Percentiles rank a stretch among this genome's conserved stretches.
phyloP scores from a whole-genome alignment of 805 yeast genomes.

The Zygosaccharomyces siamensis region DNA sequence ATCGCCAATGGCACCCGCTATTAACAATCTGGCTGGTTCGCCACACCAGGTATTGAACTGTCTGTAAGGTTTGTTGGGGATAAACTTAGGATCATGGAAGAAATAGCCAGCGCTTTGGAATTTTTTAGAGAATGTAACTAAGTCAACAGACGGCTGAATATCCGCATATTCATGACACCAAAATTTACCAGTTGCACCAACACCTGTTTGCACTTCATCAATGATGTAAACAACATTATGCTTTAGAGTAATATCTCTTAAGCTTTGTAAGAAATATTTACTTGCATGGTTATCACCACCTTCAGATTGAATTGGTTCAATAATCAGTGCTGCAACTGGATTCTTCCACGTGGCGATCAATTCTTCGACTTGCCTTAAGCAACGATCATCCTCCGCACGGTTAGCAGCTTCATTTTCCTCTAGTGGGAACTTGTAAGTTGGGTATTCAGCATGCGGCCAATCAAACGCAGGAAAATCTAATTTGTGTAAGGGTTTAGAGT shows the following conservation, averaged over 20 bases:
- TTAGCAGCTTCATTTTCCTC: slow-evolving; percentile 60
- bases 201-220: slow-evolving; percentile 74
- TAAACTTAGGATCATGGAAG: slow-evolving; percentile 53
- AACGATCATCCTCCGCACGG: slow-evolving; percentile 72
- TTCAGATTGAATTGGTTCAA: slow-evolving; percentile 82
- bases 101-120: slow-evolving; percentile 71
- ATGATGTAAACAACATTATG: slow-evolving; percentile 56
- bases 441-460: slow-evolving; percentile 97
- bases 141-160: slow-evolving; percentile 57
- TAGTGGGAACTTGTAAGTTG: slow-evolving; percentile 78
- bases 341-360: slow-evolving; percentile 59
- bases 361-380: slow-evolving; percentile 70
- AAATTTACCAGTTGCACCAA: slow-evolving; percentile 65
- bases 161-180: slow-evolving; percentile 73
- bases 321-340: slow-evolving; percentile 83
- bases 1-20: slow-evolving; percentile 56
- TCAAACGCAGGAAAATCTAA: slow-evolving; percentile 87
- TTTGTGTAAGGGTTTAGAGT: slow-evolving; percentile 94
- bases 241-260: slow-evolving; percentile 55
- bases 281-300: slow-evolving; percentile 76
- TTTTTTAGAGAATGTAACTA: slow-evolving; percentile 67
- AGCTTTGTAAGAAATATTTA: slow-evolving; percentile 53
- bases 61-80: slow-evolving; percentile 58
- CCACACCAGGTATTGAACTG: slow-evolving; percentile 80
- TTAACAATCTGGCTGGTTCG: slow-evolving; percentile 62